Base-by-base conservation (phyloP, 129 eudicot genomes). In the Mikania micrantha region DNA sequence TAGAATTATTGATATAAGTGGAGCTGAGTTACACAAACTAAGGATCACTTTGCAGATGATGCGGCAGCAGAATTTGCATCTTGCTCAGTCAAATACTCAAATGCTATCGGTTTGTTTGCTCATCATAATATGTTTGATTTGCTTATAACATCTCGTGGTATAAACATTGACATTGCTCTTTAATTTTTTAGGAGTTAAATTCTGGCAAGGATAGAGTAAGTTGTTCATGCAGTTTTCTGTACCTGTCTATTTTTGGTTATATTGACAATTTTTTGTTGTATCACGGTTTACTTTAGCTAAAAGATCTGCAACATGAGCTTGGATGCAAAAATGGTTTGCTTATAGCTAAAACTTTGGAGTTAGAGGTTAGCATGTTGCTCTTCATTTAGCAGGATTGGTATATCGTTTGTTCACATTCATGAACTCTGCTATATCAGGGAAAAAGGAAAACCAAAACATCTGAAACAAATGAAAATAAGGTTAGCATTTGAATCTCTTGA, bases 31-130 rank as follows among this genome's bases (percentile, higher is more conserved):
- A 35, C 80, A 78, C 21, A 85, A 80, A 83, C 58, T 88, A 65
- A 81, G 87, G 69, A 65, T 85, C 34, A 85, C 73, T 68, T 74
- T 85, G 75, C 88, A 80, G 73, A 85, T 82, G 78, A 74, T 82
- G 88, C 91, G 82, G 72, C 79, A 74, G 58, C 91, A 88, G 79
- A 88, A 88, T 78, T 32, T 75, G 60, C 89, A 83, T 53, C 83
- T 88, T 60, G 96, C 92, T 8, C 84, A 74, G 66, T 67, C 87
- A 17, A 80, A 88, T 67, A 73, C 86, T 73, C 86, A 83, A 22
- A 54, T 88, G 76, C 81, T 83, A 38, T 78, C 70, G 85, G 96
- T 88, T 58, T 58, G 91, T 85, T 35, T 71, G 60, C 48, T 67
- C 54, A 12, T 41, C 69, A 27, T 45, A 38, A 20, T 44, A 5